These are phyloP conservation scores for Phytophthora chlamydospora DNA, from an alignment of 352 stramenopile species.

Conservation along the genomic window DNA sequence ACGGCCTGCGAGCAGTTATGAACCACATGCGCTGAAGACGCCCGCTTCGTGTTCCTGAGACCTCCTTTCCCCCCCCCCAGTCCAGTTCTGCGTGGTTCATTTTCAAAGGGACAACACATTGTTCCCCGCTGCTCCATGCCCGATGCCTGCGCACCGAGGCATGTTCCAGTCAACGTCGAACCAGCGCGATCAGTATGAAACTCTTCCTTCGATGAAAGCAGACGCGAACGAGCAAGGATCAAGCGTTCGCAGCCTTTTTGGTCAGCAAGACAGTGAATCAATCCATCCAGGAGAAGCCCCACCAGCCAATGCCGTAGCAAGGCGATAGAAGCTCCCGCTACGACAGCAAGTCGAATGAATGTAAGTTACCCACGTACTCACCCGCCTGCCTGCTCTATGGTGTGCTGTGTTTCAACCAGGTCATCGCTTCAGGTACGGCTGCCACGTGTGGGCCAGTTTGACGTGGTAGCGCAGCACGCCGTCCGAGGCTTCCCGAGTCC, in stretches of 20 bases:
- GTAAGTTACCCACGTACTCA: slow-evolving; percentile 39
- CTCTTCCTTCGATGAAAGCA: slow-evolving; percentile 40
- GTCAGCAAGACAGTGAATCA: slow-evolving; percentile 37
- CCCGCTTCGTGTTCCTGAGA: slow-evolving; percentile 26
- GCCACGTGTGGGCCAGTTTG: slow-evolving; percentile 69
- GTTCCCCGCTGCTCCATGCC: slow-evolving; percentile 14
- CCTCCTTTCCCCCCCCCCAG: slow-evolving; percentile 21
- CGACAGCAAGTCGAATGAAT: slow-evolving; percentile 32
- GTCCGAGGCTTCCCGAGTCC: slow-evolving; percentile 12
- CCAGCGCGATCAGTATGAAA: slow-evolving; percentile 28
- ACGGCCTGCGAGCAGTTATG: slow-evolving; percentile 86
- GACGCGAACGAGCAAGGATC: slow-evolving; percentile 30
- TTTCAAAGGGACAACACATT: slow-evolving; percentile 17
- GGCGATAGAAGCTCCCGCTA: slow-evolving; percentile 38
- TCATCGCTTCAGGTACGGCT: slow-evolving; percentile 31
- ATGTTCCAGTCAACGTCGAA: slow-evolving; percentile 12
- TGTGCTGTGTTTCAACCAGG: not conserved
- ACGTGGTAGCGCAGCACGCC: slow-evolving; percentile 63
- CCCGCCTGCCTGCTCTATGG: not conserved
- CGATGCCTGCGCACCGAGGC: slow-evolving; percentile 19
- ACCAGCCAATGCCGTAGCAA: slow-evolving; percentile 30
- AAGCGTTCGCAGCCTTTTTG: slow-evolving; percentile 30
- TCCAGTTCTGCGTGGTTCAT: slow-evolving; percentile 35
- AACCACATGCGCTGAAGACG: slow-evolving; percentile 79
- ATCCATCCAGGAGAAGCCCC: slow-evolving; percentile 29